phyloP scores from a whole-genome alignment of 805 yeast genomes.

The Wickerhamiella sergipiensis region DNA sequence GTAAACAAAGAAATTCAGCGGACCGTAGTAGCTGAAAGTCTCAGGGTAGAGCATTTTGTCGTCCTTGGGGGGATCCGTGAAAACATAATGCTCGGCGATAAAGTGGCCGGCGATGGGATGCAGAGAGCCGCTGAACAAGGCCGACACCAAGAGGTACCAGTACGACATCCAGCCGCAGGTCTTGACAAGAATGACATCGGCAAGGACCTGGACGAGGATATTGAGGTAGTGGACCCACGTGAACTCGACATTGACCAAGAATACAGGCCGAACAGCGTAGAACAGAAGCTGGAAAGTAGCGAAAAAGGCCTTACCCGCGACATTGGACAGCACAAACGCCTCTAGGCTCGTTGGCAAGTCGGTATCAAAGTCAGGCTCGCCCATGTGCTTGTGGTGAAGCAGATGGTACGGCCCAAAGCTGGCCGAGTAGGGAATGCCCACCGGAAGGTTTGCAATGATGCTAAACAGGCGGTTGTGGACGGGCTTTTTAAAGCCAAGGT shows the following conservation, averaged over 20 bases:
- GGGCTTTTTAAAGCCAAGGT: conserved; percentile 69
- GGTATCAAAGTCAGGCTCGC: conserved; percentile 72
- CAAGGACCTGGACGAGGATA: conserved; percentile 40
- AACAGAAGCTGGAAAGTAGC: conserved; percentile 82
- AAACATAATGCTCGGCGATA: conserved; percentile 83
- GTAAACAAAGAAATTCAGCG: conserved; percentile 67
- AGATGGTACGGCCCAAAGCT: conserved; percentile 84
- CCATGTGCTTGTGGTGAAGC: conserved; percentile 79
- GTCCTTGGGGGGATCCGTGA: conserved; percentile 23
- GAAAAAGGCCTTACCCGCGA: conserved; percentile 79
- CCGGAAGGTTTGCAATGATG: conserved; percentile 67
- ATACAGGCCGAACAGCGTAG: conserved; percentile 84
- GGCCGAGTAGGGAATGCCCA: conserved; percentile 83
- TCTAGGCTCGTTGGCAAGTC: conserved; percentile 77
- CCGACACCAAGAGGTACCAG: conserved; percentile 54
- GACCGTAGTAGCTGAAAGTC: conserved; percentile 81
- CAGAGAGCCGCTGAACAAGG: conserved; percentile 79
- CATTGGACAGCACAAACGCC: conserved; percentile 57
- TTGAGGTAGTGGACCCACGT: conserved; percentile 65
- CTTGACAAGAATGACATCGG: conserved; percentile 44
- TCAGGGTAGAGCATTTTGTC: conserved; percentile 34
- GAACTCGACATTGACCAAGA: conserved; percentile 59
- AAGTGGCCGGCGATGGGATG: conserved; percentile 95
- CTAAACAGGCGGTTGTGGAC: conserved; percentile 64
- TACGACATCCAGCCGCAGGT: conserved; percentile 53